phyloP scores from a whole-genome alignment of 306 rosid species.

The Delonix regia region DNA sequence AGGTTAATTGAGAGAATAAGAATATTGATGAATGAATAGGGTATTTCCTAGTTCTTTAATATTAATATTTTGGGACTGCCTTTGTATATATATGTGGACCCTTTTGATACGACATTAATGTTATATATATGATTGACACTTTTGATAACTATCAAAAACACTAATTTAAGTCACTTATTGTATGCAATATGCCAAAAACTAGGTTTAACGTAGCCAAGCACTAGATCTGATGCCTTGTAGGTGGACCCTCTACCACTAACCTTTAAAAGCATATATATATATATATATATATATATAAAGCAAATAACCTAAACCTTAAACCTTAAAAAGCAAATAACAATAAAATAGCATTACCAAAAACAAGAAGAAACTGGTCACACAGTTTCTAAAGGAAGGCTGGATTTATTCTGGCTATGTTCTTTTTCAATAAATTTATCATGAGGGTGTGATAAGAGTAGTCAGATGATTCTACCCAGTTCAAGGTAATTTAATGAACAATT shows the following conservation, averaged over 20 bases:
- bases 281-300: no score
- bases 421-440: not conserved
- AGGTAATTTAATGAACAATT: not conserved
- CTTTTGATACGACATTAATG: no score
- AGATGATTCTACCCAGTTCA: not conserved
- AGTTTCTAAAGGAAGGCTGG: not conserved
- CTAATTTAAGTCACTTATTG: not conserved
- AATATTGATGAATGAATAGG: not conserved
- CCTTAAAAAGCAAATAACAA: no score
- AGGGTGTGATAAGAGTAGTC: not conserved
- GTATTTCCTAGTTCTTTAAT: not conserved
- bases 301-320: no score
- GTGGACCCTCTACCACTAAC: slow-evolving; percentile 20
- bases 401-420: not conserved
- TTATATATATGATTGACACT: not conserved
- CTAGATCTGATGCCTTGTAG: not conserved
- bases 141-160: not conserved
- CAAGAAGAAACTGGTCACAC: not conserved
- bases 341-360: not conserved
- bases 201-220: not conserved
- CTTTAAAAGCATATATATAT: no score
- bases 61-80: not conserved
- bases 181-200: not conserved
- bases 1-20: not conserved
- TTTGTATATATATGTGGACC: no score